phyloP scores from a whole-genome alignment of 2,329 filamentous ascomycete species.

The Penicillium decumbens region DNA sequence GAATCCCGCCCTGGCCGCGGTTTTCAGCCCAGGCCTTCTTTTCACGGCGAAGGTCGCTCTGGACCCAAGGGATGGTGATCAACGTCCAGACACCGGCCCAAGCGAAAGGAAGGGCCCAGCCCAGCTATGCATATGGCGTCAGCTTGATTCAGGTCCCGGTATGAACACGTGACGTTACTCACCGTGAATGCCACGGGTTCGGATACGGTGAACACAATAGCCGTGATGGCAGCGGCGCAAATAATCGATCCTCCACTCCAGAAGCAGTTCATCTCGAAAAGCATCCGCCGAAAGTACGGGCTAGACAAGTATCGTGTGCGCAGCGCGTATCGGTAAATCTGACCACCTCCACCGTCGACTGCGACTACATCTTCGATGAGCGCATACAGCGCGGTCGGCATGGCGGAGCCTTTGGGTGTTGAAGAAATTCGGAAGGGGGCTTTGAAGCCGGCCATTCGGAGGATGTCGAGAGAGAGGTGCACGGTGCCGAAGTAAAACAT shows the following conservation, averaged over 20 bases:
- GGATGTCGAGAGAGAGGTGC: constrained; percentile 40
- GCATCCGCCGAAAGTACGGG: constrained; percentile 51
- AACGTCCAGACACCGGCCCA: constrained; percentile 44
- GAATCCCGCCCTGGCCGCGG: constrained; percentile 32
- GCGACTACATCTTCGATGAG: constrained; percentile 64
- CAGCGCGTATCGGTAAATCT: constrained; percentile 50
- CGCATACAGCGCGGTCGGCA: constrained; percentile 59
- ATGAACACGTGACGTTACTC: constrained; percentile 13
- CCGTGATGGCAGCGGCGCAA: constrained; percentile 45
- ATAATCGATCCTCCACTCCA: constrained; percentile 53
- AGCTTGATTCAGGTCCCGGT: background rate
- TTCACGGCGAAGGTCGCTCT: constrained; percentile 43
- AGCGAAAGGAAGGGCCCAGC: constrained; percentile 42
- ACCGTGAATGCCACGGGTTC: constrained; percentile 48
- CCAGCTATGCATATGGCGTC: constrained; percentile 28
- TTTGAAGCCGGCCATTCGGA: constrained; percentile 40
- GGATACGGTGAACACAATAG: constrained; percentile 48
- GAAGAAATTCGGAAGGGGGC: constrained; percentile 62
- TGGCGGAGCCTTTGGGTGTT: constrained; percentile 54
- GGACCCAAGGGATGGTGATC: constrained; percentile 47
- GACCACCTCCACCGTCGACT: constrained; percentile 60
- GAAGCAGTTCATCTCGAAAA: constrained; percentile 54
- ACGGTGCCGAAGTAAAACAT: constrained; percentile 46
- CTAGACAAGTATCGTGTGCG: constrained; percentile 52
- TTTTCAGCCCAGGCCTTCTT: constrained; percentile 41